Evolutionary conservation across 768 basidiomycete genomes (phyloP), one percentile per base, ranked within the genome.

Genomic region (Lactarius hatsudake): DNA sequence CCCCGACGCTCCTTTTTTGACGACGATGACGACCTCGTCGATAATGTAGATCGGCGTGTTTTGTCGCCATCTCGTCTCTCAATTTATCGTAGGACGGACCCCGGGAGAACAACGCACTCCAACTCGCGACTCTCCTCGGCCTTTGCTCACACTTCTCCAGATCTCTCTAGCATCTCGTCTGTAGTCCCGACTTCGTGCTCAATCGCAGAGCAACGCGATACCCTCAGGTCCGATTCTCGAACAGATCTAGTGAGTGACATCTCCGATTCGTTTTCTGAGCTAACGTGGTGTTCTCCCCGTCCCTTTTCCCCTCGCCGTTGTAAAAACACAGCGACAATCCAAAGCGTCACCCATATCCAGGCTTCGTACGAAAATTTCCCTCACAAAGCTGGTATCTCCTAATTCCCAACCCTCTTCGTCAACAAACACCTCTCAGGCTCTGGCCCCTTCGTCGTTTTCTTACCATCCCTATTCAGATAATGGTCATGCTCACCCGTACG

Each of bases 351-450:
- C 36, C 17, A 40, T 34, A 26, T 59, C 40, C 34, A 68, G 9
- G 20, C 62, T 68, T 64, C 67, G 59, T 18, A 64, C 62, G 28
- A 68, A 68, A 28, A n/a, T 68, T 10, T 63, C 62, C 40, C 30
- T 55, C 23, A 40, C 69, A 17, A 69, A 55, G 28, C 23, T 61
- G 8, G n/a, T 59, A 13, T 51, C 62, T 5, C 48, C 59, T 28
- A 57, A 61, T 42, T 62, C 56, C 42, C 51, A 59, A 12, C 42
- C n/a, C 30, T 45, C 66, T 56, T 63, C 66, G 10, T 55, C 40
- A 28, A 59, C 30, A 23, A 53, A 51, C 3, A 51, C 61, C 28
- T 60, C 68, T 18, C 58, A 58, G 30, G 42, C 68, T 13, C 53
- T 58, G 43, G 42, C 55, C 10, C 59, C 59, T 3, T 58, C 69